Base-by-base conservation (phyloP, 2,329 filamentous ascomycete species). In the Gnomoniopsis smithogilvyi region DNA sequence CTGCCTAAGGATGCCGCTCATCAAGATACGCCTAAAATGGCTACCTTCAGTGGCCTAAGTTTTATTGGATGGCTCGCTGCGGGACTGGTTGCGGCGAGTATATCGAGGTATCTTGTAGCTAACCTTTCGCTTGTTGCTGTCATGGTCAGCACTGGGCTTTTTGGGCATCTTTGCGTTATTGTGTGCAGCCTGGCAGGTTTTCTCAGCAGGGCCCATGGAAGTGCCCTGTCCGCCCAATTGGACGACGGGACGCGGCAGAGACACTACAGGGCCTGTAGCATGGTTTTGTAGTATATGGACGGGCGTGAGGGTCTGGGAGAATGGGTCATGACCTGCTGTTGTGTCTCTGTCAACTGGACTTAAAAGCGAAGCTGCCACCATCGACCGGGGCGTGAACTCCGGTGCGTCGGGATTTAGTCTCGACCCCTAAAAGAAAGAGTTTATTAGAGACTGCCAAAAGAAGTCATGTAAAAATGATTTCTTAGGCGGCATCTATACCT, bases 381-480 rank as follows among this genome's bases (percentile, higher is more conserved):
- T 47, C 17, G 72, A 70, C 55, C 76, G 76, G 51, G 82, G 82
- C 1, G 80, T 84, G 62, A 85, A 85, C 55, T 78, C 77, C 48
- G 80, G 77, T 30, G 82, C 82, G 64, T 77, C 73, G 34, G 82
- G 82, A 69, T 85, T 85, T 65, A 85, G 71, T 66, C 74, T 81
- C 62, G 75, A 79, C 70, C 73, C 78, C 80, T 84, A 70, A 65
- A 72, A 67, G 61, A 65, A 70, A 67, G 56, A 57, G 57, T 55
- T 59, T 68, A 70, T 79, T 70, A 78, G 75, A 73, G 73, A 76
- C 72, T 72, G 71, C 73, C 72, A 73, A 72, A 22, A 68, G 67
- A 72, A 72, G 71, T 71, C 69, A 73, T 62, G 57, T 65, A 60
- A 63, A 65, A 66, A 67, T 68, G 70, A 72, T 72, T n/a, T 68